phyloP scores from a whole-genome alignment of 257 asterid species.

The Jaltomata sinuosa region DNA sequence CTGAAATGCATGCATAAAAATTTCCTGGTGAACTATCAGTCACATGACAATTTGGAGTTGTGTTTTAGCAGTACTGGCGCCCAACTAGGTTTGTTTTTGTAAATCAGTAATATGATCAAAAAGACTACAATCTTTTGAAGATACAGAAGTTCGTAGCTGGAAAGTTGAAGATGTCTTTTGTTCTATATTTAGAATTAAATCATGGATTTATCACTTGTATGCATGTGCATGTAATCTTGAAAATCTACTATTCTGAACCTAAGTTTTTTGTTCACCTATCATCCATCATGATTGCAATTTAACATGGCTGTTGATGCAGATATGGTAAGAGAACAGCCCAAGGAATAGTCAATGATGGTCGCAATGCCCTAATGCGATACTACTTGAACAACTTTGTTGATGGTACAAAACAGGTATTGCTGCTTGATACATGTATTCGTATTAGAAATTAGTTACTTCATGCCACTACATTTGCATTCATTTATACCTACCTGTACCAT shows the following conservation, averaged over 20 bases:
- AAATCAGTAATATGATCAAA: neutral
- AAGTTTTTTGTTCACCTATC: neutral
- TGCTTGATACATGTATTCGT: conserved; percentile 9
- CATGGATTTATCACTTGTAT: neutral
- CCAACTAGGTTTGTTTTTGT: neutral
- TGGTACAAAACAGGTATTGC: conserved; percentile 85
- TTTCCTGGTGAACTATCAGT: neutral
- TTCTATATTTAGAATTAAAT: neutral
- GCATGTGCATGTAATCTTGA: neutral
- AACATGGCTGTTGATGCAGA: conserved; percentile 24
- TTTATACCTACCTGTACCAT: neutral
- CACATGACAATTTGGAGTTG: neutral
- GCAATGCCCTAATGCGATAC: conserved; percentile 74
- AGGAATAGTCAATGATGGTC: conserved; percentile 66
- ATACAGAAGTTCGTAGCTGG: neutral
- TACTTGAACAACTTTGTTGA: conserved; percentile 88
- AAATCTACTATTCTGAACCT: neutral
- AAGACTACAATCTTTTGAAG: neutral
- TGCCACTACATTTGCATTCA: neutral
- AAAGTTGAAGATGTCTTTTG: neutral
- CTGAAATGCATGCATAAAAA: neutral
- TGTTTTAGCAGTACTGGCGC: neutral
- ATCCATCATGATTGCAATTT: neutral
- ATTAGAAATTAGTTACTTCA: neutral
- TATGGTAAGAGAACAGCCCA: conserved; percentile 67